phyloP scores from a whole-genome alignment of 345 rosid genomes.

The Sonneratia alba region DNA sequence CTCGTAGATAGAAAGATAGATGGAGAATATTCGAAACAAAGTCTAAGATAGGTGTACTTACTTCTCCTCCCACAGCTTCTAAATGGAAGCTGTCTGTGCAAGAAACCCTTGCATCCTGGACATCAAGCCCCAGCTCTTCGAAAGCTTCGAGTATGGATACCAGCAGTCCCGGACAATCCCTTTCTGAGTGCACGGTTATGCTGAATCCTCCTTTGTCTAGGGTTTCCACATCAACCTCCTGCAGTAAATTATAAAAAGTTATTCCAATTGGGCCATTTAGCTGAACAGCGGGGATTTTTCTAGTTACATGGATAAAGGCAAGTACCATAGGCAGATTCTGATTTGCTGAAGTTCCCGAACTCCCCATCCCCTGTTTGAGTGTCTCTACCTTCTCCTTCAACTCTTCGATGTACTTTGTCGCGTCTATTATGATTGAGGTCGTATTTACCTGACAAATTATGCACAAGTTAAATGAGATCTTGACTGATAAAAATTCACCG shows the following conservation, averaged over 20 bases:
- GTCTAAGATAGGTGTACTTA: slow-evolving; percentile 13
- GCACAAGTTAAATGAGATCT: background rate
- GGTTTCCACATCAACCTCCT: slow-evolving; percentile 55
- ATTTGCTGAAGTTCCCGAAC: slow-evolving; percentile 13
- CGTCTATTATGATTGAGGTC: slow-evolving; percentile 41
- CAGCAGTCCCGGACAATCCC: slow-evolving; percentile 46
- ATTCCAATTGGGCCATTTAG: background rate
- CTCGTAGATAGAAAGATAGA: background rate
- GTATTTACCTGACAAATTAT: slow-evolving; percentile 27
- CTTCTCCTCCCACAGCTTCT: slow-evolving; percentile 53
- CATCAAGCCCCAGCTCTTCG: slow-evolving; percentile 52
- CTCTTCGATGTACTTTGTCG: slow-evolving; percentile 42
- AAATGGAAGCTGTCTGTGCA: slow-evolving; percentile 42
- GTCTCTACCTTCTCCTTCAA: slow-evolving; percentile 44
- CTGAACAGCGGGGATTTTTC: background rate
- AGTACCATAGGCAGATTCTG: slow-evolving; percentile 37
- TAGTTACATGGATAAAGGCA: background rate
- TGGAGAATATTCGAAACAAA: background rate
- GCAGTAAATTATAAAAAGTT: background rate
- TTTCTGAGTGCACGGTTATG: slow-evolving; percentile 39
- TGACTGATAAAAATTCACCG: no score
- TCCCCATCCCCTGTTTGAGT: slow-evolving; percentile 29
- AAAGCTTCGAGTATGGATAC: slow-evolving; percentile 52
- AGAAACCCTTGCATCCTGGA: slow-evolving; percentile 59
- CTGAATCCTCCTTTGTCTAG: slow-evolving; percentile 48